Evolutionary conservation across 768 basidiomycete species (phyloP), one percentile per base, ranked within the genome.

Genomic region (Dentipellis fragilis): DNA sequence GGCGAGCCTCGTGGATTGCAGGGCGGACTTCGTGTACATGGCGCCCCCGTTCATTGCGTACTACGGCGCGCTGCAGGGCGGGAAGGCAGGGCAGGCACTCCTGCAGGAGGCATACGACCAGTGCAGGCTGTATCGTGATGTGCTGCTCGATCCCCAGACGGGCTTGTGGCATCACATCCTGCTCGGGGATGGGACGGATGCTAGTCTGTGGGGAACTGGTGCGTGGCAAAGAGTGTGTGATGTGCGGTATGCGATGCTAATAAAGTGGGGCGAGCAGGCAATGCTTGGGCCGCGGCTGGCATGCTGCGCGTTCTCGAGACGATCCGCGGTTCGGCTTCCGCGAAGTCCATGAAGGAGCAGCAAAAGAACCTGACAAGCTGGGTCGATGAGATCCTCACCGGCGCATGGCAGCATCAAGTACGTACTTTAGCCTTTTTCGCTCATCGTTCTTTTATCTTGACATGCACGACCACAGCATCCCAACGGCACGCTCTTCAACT

Each of bases 261-360:
- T 45, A 17, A 8, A 8, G 42, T 38, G 17, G 29, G 49, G 10
- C 10, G 54, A 40, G 9, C 49, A 45, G 80, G 81, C 2, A 89
- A 88, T 59, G 84, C 72, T 0, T 88, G 87, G 87, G 85, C 84
- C 0, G 83, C 83, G 1, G 79, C 78, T 1, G 83, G 85, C 3
- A 83, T 84, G 75, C 67, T 80, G 23, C 75, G 85, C 6, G 81
- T 88, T 4, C 66, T 80, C 10, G 71, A 74, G 45, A 84, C 80
- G 0, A 71, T 85, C 48, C 70, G 71, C 47, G 71, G 75, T 50
- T 76, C 80, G 0, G 64, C 66, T n/a, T 68, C 71, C 53, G 70
- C 72, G 6, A 56, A 56, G 1, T 49, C 67, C 21, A 72, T 82
- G 56, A 36, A 59, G 39, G 59, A 61, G 8, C 74, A 82, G 54